Evolutionary conservation across 2,329 filamentous ascomycete species (phyloP).

Genomic region (Ascochyta fabae): DNA sequence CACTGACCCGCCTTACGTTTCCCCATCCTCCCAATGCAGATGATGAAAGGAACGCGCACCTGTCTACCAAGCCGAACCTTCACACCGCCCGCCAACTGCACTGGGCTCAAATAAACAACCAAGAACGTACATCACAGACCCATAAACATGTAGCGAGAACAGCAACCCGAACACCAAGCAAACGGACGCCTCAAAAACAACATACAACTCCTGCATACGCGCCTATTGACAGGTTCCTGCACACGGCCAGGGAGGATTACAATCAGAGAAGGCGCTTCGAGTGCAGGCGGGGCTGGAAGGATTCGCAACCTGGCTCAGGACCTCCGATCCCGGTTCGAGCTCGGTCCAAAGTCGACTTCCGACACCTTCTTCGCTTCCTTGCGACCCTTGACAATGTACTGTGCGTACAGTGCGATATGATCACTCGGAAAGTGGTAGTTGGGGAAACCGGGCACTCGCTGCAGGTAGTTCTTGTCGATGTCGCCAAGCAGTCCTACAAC

Average conservation of each 20-base stretch:
- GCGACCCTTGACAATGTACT: conserved; percentile 86
- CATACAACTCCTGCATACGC: conserved; percentile 33
- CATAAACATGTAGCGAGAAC: conserved; percentile 33
- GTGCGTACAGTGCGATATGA: conserved; percentile 86
- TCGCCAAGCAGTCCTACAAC: conserved; percentile 84
- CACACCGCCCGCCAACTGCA: conserved; percentile 24
- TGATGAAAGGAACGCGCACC: conserved; percentile 26
- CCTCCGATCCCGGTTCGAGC: conserved; percentile 39
- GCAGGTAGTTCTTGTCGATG: conserved; percentile 83
- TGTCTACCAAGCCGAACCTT: conserved; percentile 23
- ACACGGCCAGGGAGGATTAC: conserved; percentile 22
- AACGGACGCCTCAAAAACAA: conserved; percentile 45
- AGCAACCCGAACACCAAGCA: conserved; percentile 44
- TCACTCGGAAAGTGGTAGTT: conserved; percentile 95
- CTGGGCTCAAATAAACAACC: conserved; percentile 30
- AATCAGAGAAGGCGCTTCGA: conserved; percentile 19
- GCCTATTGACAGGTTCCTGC: conserved; percentile 42
- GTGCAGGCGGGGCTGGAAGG: conserved; percentile 5
- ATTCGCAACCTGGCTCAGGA: conserved; percentile 24
- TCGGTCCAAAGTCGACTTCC: conserved; percentile 48
- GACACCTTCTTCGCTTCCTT: conserved; percentile 69
- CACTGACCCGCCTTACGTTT: conserved; percentile 32
- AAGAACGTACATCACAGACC: conserved; percentile 30
- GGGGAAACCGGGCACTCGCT: conserved; percentile 87
- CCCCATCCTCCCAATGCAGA: conserved; percentile 29